Evolutionary conservation across 2,329 filamentous ascomycete species (phyloP).

Genomic region (Fusarium proliferatum): DNA sequence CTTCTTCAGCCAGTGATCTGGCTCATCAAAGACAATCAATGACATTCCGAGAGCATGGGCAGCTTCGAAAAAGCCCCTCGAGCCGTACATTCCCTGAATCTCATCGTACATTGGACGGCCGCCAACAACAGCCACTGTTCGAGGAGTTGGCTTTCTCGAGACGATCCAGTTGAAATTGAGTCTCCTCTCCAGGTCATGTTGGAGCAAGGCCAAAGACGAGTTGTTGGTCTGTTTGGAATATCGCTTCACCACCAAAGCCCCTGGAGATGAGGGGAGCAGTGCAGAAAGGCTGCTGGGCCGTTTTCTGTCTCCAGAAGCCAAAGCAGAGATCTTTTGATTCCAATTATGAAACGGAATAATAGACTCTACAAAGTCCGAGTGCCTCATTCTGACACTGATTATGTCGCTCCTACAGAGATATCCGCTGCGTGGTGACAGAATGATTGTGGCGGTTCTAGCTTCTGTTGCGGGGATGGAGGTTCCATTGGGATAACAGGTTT

Average conservation of each 20-base stretch:
- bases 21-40: not conserved
- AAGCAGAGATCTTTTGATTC: not conserved
- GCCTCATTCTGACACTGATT: not conserved
- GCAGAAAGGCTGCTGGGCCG: not conserved
- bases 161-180: not conserved
- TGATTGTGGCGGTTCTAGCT: not conserved
- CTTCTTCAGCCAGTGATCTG: not conserved
- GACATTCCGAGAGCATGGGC: not conserved
- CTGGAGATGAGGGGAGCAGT: not conserved
- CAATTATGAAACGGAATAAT: not conserved
- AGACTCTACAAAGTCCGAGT: not conserved
- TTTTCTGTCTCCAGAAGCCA: not conserved
- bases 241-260: not conserved
- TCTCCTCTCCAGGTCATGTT: not conserved
- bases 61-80: not conserved
- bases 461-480: not conserved
- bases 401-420: not conserved
- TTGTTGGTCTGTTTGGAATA: not conserved
- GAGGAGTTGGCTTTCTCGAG: not conserved
- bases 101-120: not conserved
- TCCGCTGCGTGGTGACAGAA: not conserved
- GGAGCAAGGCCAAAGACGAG: not conserved
- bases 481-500: not conserved
- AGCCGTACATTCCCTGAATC: not conserved
- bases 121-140: not conserved